A percentile compares a stretch with the other conserved stretches of the same genome.
phyloP scores from a whole-genome alignment of 805 yeast species.

The Saturnispora kantuleensis region DNA sequence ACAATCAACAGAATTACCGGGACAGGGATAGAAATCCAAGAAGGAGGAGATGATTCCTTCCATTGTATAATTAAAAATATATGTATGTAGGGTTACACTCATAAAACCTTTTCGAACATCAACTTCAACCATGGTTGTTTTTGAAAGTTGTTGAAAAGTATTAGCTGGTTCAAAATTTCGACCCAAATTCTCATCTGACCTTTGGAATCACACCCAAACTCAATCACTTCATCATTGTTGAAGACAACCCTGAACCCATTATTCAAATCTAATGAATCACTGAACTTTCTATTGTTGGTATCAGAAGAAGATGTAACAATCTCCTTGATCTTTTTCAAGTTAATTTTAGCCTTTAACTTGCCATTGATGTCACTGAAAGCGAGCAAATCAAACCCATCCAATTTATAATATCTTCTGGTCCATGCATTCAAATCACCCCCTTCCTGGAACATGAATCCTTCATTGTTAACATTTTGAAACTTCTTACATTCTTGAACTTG shows the following conservation, averaged over 20 bases:
- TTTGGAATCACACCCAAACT: constrained; percentile 72
- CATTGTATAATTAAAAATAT: neutral
- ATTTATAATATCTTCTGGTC: constrained; percentile 64
- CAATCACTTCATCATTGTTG: constrained; percentile 71
- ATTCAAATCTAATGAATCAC: constrained; percentile 59
- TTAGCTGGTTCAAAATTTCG: constrained; percentile 42
- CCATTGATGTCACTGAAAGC: constrained; percentile 67
- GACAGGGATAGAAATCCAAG: constrained; percentile 11
- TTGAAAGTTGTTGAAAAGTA: constrained; percentile 28
- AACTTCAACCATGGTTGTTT: constrained; percentile 30
- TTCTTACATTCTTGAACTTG: constrained; percentile 31
- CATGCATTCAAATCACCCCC: constrained; percentile 82
- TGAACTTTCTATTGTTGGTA: constrained; percentile 41
- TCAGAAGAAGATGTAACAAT: constrained; percentile 26
- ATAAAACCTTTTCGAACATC: constrained; percentile 15
- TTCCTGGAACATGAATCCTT: constrained; percentile 76
- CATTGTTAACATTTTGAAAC: constrained; percentile 25
- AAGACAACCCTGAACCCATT: constrained; percentile 70
- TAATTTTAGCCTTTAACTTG: constrained; percentile 67
- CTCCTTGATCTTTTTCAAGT: constrained; percentile 56
- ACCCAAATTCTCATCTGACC: constrained; percentile 62
- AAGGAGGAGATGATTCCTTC: constrained; percentile 9
- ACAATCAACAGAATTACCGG: constrained; percentile 9
- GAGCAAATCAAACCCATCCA: constrained; percentile 60
- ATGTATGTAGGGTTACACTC: constrained; percentile 5